Base-by-base conservation (phyloP, 257 asterid species). In the Ophiorrhiza pumila region DNA sequence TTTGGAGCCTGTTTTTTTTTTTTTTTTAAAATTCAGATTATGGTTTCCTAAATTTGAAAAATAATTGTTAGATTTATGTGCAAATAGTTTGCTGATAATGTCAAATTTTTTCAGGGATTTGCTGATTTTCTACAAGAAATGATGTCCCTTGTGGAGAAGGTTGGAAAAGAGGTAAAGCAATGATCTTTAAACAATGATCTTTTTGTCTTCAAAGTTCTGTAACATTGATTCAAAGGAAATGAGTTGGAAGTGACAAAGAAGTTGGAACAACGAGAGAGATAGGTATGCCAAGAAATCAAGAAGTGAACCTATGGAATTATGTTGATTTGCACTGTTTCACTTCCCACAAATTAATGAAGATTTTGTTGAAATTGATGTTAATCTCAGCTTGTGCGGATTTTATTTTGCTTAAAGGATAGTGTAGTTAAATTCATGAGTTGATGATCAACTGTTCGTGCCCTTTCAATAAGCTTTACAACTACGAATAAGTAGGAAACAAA, bases 101-200 rank as follows among this genome's bases (percentile, higher is more conserved):
- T 14, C 4, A 5, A 52, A 4, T 53, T 22, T 47, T 57, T 46
- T 32, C 71, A 91, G 97, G 98, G 90, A 23, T 90, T 88, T 74
- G 67, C 83, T 49, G 96, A 91, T 72, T 94, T 94, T 83, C 69
- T 94, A 35, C 85, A 85, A 74, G 98, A 94, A 78, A 89, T 94
- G 97, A 79, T 65, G 37, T 83, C 96, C 37, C 82, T 91, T 12
- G 82, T 91, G 84, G 79, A 86, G 18, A 86, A 90, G 61, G 87
- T 68, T 25, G 78, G 84, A 68, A 77, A 83, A 76, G 92, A 93
- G 98, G 98, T 91, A 80, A n/a, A n/a, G n/a, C n/a, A n/a, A 15
- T 34, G 11, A 75, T n/a, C n/a, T n/a, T n/a, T n/a, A n/a, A n/a
- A n/a, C n/a, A 49, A 7, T 17, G 6, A 5, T 53, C 63, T 8